Conservation (phyloP, 805 yeast species). For the Candida namnaoensis region DNA sequence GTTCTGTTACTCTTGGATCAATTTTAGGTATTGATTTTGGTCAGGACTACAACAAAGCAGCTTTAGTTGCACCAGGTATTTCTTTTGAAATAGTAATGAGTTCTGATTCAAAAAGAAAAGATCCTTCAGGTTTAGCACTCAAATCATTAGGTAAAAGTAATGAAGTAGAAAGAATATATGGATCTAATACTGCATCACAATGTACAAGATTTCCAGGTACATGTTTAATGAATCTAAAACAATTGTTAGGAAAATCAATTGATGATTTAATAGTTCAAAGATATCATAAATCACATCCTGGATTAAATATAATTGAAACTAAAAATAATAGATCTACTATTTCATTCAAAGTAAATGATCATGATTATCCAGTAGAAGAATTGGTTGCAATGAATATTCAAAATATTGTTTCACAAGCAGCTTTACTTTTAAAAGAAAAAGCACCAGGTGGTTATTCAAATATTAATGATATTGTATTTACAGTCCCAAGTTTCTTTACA, state of each 20-base stretch:
- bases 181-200: conserved; percentile 62
- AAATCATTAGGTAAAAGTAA: conserved; percentile 28
- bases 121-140: conserved; percentile 68
- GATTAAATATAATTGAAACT: conserved; percentile 36
- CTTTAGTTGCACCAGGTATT: conserved; percentile 83
- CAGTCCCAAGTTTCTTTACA: conserved; percentile 68
- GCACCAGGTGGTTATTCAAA: conserved; percentile 38
- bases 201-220: conserved; percentile 68
- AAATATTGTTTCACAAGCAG: conserved; percentile 59
- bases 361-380: conserved; percentile 62
- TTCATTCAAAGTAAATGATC: conserved; percentile 42
- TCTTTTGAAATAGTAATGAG: conserved; percentile 84
- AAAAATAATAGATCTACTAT: conserved; percentile 42
- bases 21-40: conserved; percentile 88
- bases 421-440: conserved; percentile 44
- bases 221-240: conserved; percentile 60
- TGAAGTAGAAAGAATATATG: conserved; percentile 65
- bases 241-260: conserved; percentile 57
- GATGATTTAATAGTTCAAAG: conserved; percentile 35
- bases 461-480: conserved; percentile 60
- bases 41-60: conserved; percentile 79
- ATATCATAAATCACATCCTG: conserved; percentile 53
- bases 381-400: conserved; percentile 73
- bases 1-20: conserved; percentile 35
- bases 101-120: conserved; percentile 88